Evolutionary conservation across 306 rosid species (phyloP).

Genomic region (Vigna mungo): DNA sequence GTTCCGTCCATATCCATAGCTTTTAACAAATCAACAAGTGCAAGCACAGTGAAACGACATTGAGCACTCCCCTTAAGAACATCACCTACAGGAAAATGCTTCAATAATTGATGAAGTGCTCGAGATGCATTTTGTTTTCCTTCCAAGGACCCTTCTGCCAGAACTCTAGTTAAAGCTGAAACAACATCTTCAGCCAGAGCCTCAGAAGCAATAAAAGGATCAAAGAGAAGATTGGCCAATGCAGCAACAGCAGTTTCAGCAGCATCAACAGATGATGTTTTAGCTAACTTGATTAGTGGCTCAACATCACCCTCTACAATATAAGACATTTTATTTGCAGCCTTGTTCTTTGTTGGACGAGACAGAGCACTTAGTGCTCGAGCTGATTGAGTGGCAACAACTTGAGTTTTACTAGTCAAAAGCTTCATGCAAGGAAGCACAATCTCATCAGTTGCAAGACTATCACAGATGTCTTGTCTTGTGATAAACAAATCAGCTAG

Average conservation of each 20-base stretch:
- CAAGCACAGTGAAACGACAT: slow-evolving; percentile 74
- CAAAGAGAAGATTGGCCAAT: slow-evolving; percentile 90
- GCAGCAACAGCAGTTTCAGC: slow-evolving; percentile 96
- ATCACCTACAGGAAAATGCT: slow-evolving; percentile 78
- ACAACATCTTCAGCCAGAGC: slow-evolving; percentile 83
- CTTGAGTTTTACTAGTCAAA: slow-evolving; percentile 82
- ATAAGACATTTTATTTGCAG: slow-evolving; percentile 69
- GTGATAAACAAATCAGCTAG: slow-evolving; percentile 88
- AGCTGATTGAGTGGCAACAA: slow-evolving; percentile 94
- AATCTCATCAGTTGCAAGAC: slow-evolving; percentile 86
- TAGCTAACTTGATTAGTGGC: slow-evolving; percentile 89
- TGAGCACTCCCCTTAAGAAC: slow-evolving; percentile 79
- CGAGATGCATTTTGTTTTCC: slow-evolving; percentile 91
- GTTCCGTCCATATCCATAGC: slow-evolving; percentile 65
- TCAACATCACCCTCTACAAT: slow-evolving; percentile 81
- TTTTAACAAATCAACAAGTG: slow-evolving; percentile 77
- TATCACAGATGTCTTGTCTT: slow-evolving; percentile 92
- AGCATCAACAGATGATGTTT: slow-evolving; percentile 84
- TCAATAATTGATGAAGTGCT: slow-evolving; percentile 86
- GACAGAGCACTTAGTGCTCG: slow-evolving; percentile 90
- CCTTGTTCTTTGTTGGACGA: slow-evolving; percentile 73
- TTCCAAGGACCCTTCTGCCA: slow-evolving; percentile 81
- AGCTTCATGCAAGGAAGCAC: slow-evolving; percentile 93
- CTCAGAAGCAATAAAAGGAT: slow-evolving; percentile 81
- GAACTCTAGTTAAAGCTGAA: slow-evolving; percentile 80